Conservation (phyloP, 163 green algal genomes). For the Scenedesmus sp. region DNA sequence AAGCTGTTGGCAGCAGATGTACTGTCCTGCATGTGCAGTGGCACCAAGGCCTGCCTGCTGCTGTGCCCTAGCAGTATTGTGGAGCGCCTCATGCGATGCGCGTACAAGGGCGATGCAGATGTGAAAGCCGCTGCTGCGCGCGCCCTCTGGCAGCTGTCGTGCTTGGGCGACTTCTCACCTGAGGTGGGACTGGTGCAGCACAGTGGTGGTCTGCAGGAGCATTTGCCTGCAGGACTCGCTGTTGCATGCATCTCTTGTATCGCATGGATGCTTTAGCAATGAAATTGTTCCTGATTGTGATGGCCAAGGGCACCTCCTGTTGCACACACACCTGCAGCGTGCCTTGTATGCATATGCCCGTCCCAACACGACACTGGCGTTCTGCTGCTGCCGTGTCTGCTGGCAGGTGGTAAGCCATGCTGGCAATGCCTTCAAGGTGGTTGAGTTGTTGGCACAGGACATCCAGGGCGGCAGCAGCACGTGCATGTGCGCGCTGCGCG, state of each 20-base stretch:
- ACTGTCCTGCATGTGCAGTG: slow-evolving; percentile 15
- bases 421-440: slow-evolving; percentile 44
- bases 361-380: not conserved
- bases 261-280: too few species aligned
- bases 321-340: not conserved
- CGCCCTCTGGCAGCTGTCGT: slow-evolving; percentile 43
- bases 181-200: not conserved
- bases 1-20: slow-evolving; percentile 42
- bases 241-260: not conserved
- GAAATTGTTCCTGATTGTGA: too few species aligned
- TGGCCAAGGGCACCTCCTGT: too few species aligned
- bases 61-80: slow-evolving; percentile 21
- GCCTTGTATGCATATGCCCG: too few species aligned
- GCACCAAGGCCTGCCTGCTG: slow-evolving; percentile 25
- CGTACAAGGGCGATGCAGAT: slow-evolving; percentile 6
- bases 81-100: slow-evolving; percentile 27
- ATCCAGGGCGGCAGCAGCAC: slow-evolving; percentile 38
- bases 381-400: not conserved
- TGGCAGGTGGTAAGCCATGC: slow-evolving; percentile 23
- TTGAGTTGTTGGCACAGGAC: slow-evolving; percentile 38
- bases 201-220: not conserved
- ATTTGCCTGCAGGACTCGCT: not conserved
- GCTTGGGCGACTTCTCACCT: slow-evolving; percentile 3
- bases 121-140: slow-evolving; percentile 24
- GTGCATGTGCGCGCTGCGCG: slow-evolving; percentile 34